Base-by-base conservation (phyloP, 2,329 filamentous ascomycete genomes). In the Ascochyta pisi region DNA sequence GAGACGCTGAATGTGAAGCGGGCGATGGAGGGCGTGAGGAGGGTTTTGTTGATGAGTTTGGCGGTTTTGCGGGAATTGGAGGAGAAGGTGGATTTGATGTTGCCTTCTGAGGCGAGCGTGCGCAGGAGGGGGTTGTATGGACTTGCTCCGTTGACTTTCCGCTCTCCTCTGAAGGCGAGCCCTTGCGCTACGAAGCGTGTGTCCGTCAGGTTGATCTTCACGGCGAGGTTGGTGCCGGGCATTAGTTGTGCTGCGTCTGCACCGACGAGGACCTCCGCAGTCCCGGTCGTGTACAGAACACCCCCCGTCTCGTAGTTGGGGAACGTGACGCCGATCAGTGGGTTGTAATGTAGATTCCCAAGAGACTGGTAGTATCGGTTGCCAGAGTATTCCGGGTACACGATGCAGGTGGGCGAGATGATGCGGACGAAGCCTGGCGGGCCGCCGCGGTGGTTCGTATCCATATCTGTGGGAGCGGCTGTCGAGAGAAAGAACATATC, bases 301-400 rank as follows among this genome's bases (percentile, higher is more conserved):
- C 91, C 80, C 1, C 89, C 89, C 0, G 85, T 89, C 4, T 83
- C 82, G 67, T 90, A 94, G 70, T 93, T 86, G 0, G 91, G 90
- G 33, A 96, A 82, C 3, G 84, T 85, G 44, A 94, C 73, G 3
- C 92, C 91, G 3, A 89, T 84, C 16, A 79, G 77, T 0, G 90
- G 89, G 29, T 87, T 88, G 7, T 83, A 76, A 35, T 83, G 79
- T 13, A 96, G 78, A 68, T 96, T 96, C 1, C 92, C 92, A 0
- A 96, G 82, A 0, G 89, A 91, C 73, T 96, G 91, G 66, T 96
- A 96, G 0, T 95, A 78, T 15, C 90, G 81, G 73, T 96, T 96
- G 7, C 92, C 92, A 0, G 89, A 92, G 71, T 89, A 96, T 71
- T 96, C 92, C 0, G 92, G 92, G 74, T 91, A 96, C 3, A 89